Evolutionary conservation across 345 rosid genomes (phyloP), one percentile per base, ranked within the genome.

Genomic region (Corchorus olitorius): DNA sequence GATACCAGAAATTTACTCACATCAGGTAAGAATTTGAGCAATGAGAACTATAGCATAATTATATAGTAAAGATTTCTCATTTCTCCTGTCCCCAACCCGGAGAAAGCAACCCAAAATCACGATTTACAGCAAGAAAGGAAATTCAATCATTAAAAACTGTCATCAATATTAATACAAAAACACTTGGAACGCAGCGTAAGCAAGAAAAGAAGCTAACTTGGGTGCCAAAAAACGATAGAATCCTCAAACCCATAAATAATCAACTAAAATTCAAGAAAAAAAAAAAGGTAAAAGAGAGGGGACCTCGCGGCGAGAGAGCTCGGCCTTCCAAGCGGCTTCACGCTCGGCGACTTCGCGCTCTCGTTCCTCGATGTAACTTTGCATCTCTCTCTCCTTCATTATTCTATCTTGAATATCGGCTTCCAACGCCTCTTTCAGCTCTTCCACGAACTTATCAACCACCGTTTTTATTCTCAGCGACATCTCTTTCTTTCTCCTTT

Each of bases 351-450:
- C 99, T 86, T 95, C 99, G 16, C 98, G 98, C 79, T 94, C 98
- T 0, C 98, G 94, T 76, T 94, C 98, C 82, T 94, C 88, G 72
- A 92, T 94, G 80, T 92, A 95, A 80, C 97, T 90, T 81, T 95
- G 99, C 99, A 95, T 95, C 93, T 95, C 99, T 71, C 99, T 86
- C 77, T 93, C 99, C 85, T 95, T 95, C 99, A 95, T 95, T 58
- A 92, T 85, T 77, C 99, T 83, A 76, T 93, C 99, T 67, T 95
- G 99, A 70, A 95, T 93, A 78, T 95, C 99, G 1, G 98, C 98
- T 33, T 93, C 99, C 72, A 95, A 78, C 0, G 99, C 99, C 81
- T 95, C 94, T 84, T 95, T 95, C 35, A 92, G 91, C 90, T 95
- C 98, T 77, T 95, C 87, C 84, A 95, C 99, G 76, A 95, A 93